Evolutionary conservation across 768 basidiomycete genomes (phyloP).

Genomic region (Lactarius evosmus): DNA sequence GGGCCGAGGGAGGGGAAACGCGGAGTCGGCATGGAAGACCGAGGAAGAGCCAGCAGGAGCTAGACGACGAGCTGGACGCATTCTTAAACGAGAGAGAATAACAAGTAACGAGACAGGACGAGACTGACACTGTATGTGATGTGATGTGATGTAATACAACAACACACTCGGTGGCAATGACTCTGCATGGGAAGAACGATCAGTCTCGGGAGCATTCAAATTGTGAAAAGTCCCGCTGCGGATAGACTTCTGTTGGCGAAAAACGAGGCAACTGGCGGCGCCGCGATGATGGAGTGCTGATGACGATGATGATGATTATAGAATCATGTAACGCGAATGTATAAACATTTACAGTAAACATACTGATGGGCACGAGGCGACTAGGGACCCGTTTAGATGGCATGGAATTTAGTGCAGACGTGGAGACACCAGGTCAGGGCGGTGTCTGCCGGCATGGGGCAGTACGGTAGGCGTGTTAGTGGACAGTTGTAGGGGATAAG

Average conservation of each 20-base stretch:
- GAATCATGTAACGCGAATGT: not conserved
- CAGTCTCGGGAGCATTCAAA: not conserved
- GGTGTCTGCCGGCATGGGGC: not conserved
- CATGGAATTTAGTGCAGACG: not conserved
- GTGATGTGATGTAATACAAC: conserved; percentile 11
- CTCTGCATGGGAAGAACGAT: not conserved
- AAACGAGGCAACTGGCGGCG: too few relatives aligned
- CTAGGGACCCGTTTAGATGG: not conserved
- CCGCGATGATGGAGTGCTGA: not conserved
- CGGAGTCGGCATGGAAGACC: conserved; percentile 38
- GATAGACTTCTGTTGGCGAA: too few relatives aligned
- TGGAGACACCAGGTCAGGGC: not conserved
- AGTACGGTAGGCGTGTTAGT: not conserved
- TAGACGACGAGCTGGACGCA: conserved; percentile 81
- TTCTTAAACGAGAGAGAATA: conserved; percentile 51
- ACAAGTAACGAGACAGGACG: not conserved
- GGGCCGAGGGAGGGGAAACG: conserved; percentile 29
- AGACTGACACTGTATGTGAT: not conserved
- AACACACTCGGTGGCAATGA: conserved; percentile 11
- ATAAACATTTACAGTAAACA: not conserved
- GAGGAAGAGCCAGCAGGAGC: conserved; percentile 65
- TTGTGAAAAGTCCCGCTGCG: conserved; percentile 4
- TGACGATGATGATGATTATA: not conserved
- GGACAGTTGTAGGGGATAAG: not conserved
- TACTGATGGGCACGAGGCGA: conserved; percentile 13